Evolutionary conservation across 805 yeast species (phyloP), one percentile per base, ranked within the genome.

Genomic region (Zygoascus flipseniorum): DNA sequence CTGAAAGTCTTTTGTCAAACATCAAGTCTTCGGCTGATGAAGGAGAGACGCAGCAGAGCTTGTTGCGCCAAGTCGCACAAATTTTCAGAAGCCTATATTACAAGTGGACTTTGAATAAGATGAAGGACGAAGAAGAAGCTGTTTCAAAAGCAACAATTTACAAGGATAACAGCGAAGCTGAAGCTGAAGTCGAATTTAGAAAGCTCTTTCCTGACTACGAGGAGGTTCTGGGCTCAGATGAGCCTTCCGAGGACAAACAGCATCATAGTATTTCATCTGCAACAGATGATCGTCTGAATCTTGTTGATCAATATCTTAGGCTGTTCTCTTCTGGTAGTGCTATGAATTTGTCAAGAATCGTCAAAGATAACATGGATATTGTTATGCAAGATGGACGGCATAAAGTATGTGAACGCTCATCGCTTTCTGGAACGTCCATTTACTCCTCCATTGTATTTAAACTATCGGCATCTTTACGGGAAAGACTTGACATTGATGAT

Each of bases 141-240:
- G 77, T 80, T 2, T 77, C 77, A 51, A 78, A 80, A 43, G 78
- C 80, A 0, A 81, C 84, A 16, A 72, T 88, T 41, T 90, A 79
- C 70, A 85, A 77, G 63, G 85, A 77, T 61, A 69, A 76, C 28
- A 89, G 83, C 56, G 78, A 80, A 1, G 78, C 79, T 1, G 76
- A 75, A 16, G 89, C 86, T 53, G 97, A 89, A 58, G 81, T 77
- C n/a, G 97, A 90, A 52, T 89, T 90, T 70, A 78, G 72, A 60
- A 64, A 63, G n/a, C 65, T 90, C 70, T 92, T 92, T 76, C 97
- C 97, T 0, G 96, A 89, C 64, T 88, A 80, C 58, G 95, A 86
- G 48, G 86, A 85, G 9, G 77, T 80, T 4, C 64, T 81, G 50
- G 39, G 39, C 8, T 35, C 39, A 5, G 28, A 23, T 23, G 78